These are phyloP conservation scores for Harringtonia lauricola DNA, from an alignment of 2,329 filamentous ascomycete species.

Conservation along the genomic window DNA sequence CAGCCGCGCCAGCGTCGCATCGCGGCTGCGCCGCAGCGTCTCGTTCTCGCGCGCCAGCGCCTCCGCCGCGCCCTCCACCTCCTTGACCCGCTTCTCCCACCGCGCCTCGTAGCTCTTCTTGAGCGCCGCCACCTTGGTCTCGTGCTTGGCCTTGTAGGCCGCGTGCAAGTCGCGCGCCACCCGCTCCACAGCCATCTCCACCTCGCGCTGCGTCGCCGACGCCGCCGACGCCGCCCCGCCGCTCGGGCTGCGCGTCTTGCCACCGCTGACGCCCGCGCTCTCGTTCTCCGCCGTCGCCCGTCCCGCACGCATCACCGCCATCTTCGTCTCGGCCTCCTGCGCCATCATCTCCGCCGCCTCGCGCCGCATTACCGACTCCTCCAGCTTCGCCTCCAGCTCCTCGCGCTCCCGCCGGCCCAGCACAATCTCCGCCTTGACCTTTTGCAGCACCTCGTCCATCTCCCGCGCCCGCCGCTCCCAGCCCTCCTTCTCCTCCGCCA, in stretches of 20 bases:
- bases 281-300: slow-evolving; percentile 26
- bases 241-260: slow-evolving; percentile 1
- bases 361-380: slow-evolving; percentile 64
- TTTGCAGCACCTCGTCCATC: slow-evolving; percentile 70
- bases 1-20: slow-evolving; percentile 53
- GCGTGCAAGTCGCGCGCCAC: slow-evolving; percentile 89
- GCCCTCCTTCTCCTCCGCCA: slow-evolving; percentile 63
- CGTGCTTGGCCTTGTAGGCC: slow-evolving; percentile 94
- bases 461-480: slow-evolving; percentile 82
- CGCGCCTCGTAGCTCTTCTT: slow-evolving; percentile 77
- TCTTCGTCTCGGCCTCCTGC: slow-evolving; percentile 64
- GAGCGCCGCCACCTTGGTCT: slow-evolving; percentile 85
- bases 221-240: slow-evolving; percentile 33
- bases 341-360: slow-evolving; percentile 67
- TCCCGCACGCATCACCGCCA: slow-evolving; percentile 60
- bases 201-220: slow-evolving; percentile 38
- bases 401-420: slow-evolving; percentile 71
- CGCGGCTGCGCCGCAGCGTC: slow-evolving; percentile 52
- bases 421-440: slow-evolving; percentile 72
- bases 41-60: slow-evolving; percentile 66
- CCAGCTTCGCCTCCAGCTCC: slow-evolving; percentile 61
- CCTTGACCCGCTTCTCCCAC: slow-evolving; percentile 78
- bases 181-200: slow-evolving; percentile 78
- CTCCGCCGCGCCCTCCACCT: slow-evolving; percentile 62
- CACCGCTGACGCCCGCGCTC: background rate